These are phyloP conservation scores for Aspergillus japonicus DNA, from an alignment of 2,329 filamentous ascomycete species.

Conservation along the genomic window DNA sequence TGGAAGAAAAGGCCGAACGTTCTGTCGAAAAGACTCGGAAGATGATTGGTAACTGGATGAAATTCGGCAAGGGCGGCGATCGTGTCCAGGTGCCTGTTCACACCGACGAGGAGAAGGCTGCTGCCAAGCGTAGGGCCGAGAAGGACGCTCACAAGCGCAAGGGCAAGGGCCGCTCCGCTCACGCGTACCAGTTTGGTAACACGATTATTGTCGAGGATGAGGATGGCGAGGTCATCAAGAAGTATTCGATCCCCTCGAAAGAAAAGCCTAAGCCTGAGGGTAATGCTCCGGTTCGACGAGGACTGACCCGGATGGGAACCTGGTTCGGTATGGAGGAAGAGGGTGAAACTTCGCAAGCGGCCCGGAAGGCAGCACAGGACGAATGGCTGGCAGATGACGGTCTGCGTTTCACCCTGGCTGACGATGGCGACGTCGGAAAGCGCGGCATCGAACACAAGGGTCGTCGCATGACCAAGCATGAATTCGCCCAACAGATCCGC, in stretches of 20 bases:
- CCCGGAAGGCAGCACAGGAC: conserved; percentile 29
- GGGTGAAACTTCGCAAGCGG: conserved; percentile 32
- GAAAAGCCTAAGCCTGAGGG: conserved; percentile 26
- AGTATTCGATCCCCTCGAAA: conserved; percentile 60
- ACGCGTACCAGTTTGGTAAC: conserved; percentile 67
- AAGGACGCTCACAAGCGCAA: conserved; percentile 24
- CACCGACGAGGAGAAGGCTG: conserved; percentile 29
- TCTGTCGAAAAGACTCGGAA: conserved; percentile 46
- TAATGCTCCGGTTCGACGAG: conserved; percentile 47
- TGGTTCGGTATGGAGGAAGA: conserved; percentile 50
- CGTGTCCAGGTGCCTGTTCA: conserved; percentile 15
- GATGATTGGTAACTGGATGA: conserved; percentile 48
- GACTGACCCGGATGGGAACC: conserved; percentile 59
- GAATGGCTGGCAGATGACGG: conserved; percentile 48
- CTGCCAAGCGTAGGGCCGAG: conserved; percentile 21
- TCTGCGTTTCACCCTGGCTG: conserved; percentile 62
- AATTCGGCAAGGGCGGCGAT: conserved; percentile 36
- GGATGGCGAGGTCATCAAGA: conserved; percentile 67
- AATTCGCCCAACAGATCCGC: conserved; percentile 64
- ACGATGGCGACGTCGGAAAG: conserved; percentile 37
- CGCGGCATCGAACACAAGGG: conserved; percentile 48
- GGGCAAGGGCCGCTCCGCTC: conserved; percentile 54
- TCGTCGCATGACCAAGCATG: conserved; percentile 61
- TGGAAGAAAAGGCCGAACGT: conserved; percentile 35
- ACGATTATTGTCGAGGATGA: conserved; percentile 71